Conservation (phyloP, 306 rosid species). For the Mimosa bimucronata region DNA sequence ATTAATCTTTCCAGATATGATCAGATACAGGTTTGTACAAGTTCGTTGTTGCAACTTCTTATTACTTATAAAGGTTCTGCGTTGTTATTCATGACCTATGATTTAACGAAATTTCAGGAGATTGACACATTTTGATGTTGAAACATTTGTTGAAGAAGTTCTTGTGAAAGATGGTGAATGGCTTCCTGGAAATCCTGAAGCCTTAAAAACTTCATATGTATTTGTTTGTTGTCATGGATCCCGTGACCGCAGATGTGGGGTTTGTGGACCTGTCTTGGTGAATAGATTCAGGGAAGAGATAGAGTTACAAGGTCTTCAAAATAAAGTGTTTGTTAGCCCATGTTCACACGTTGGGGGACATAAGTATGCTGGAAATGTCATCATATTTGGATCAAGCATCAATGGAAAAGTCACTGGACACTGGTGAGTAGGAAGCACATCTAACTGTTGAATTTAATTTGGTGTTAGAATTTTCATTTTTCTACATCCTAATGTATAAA, state of each 20-base stretch:
- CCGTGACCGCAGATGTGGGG: slow-evolving; percentile 2
- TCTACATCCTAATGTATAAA: background rate
- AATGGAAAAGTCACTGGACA: background rate
- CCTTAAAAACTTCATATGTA: background rate
- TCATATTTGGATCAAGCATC: slow-evolving; percentile 4
- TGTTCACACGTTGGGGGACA: background rate
- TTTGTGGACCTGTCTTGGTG: slow-evolving; percentile 15
- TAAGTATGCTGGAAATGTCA: slow-evolving; percentile 8
- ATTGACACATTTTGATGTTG: slow-evolving; percentile 14
- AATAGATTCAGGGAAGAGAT: slow-evolving; percentile 5
- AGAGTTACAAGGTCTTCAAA: slow-evolving; percentile 1
- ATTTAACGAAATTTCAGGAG: background rate
- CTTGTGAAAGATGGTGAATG: background rate
- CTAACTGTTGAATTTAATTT: background rate
- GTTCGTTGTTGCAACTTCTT: background rate
- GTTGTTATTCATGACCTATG: background rate
- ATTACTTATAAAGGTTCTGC: background rate
- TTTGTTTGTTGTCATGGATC: slow-evolving; percentile 2
- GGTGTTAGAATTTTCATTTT: background rate
- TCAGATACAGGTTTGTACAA: slow-evolving; percentile 1
- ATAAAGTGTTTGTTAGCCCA: slow-evolving; percentile 8
- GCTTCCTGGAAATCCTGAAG: slow-evolving; percentile 14
- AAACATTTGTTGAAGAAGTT: slow-evolving; percentile 16
- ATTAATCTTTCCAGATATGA: slow-evolving; percentile 9
- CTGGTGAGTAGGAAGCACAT: background rate